Conservation (phyloP, 352 stramenopile species). For the Globisporangium splendens region DNA sequence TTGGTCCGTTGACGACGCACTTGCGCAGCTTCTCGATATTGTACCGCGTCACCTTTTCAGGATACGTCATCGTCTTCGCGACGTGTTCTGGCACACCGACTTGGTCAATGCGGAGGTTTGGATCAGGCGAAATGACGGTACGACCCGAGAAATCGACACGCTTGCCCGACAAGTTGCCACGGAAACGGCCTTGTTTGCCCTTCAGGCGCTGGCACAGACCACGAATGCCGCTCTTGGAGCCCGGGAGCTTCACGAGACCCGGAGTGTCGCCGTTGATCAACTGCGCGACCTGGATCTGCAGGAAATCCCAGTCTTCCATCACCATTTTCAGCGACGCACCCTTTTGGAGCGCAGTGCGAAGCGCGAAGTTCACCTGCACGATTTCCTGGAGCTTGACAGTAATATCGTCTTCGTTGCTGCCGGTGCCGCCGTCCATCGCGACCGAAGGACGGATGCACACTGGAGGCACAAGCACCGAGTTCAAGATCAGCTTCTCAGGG, state of each 20-base stretch:
- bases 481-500: conserved; percentile 98
- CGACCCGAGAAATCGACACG: conserved; percentile 99
- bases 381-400: conserved; percentile 99
- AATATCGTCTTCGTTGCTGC: conserved; percentile 98
- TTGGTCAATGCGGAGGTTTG: conserved; percentile 95
- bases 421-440: conserved; percentile 94
- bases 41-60: conserved; percentile 95
- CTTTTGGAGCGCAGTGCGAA: conserved; percentile 92
- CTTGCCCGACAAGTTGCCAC: conserved; percentile 98
- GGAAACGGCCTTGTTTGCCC: conserved; percentile 97
- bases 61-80: conserved; percentile 99
- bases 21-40: conserved; percentile 97
- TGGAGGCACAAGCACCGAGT: conserved; percentile 96
- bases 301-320: conserved; percentile 99
- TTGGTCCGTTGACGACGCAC: conserved; percentile 94
- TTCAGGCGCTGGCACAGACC: conserved; percentile 98
- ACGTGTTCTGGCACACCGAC: conserved; percentile 95
- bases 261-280: conserved; percentile 99
- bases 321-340: conserved; percentile 97
- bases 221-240: conserved; percentile 92
- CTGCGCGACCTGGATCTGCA: conserved; percentile 96
- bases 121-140: conserved; percentile 99
- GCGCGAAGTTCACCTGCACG: conserved; percentile 97
- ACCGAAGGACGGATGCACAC: conserved; percentile 99
- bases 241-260: conserved; percentile 93